These are phyloP conservation scores for Phanerochaete sordida DNA, from an alignment of 768 basidiomycete genomes.

Conservation along the genomic window DNA sequence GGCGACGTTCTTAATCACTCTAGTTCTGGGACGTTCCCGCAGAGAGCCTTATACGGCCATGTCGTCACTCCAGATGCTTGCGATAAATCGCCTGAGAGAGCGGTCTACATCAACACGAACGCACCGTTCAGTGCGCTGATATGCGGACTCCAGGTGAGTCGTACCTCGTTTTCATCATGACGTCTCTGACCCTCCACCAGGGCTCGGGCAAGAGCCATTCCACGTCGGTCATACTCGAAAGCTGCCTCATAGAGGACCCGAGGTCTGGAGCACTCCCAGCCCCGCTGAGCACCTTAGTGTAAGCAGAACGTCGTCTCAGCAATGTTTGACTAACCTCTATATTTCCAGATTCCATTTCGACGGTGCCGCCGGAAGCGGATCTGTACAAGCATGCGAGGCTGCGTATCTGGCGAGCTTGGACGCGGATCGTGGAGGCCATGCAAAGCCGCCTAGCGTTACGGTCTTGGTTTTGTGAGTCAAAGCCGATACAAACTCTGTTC, in stretches of 20 bases:
- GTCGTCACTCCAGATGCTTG: not conserved
- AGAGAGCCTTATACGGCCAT: conserved; percentile 7
- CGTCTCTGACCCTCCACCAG: not conserved
- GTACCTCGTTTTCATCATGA: not conserved
- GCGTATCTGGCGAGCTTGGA: conserved; percentile 49
- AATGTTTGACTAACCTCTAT: not conserved
- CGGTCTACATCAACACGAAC: conserved; percentile 31
- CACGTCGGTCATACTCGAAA: conserved; percentile 59
- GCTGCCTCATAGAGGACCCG: conserved; percentile 55
- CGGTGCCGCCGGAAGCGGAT: conserved; percentile 18
- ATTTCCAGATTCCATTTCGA: conserved; percentile 13
- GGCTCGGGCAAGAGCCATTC: conserved; percentile 73
- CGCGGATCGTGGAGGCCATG: conserved; percentile 20
- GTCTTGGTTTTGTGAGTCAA: conserved; percentile 32
- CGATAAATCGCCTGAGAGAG: not conserved
- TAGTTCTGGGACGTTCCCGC: not conserved
- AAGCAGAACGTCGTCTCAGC: not conserved
- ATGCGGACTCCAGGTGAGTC: conserved; percentile 54
- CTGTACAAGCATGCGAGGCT: conserved; percentile 42
- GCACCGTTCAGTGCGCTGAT: conserved; percentile 67
- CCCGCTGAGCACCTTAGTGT: conserved; percentile 54
- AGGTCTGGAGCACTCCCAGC: conserved; percentile 47
- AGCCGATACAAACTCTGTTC: not conserved
- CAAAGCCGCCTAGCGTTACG: conserved; percentile 45
- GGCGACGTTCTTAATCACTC: conserved; percentile 2